phyloP scores from a whole-genome alignment of 345 rosid species.

The Camelina laxa region DNA sequence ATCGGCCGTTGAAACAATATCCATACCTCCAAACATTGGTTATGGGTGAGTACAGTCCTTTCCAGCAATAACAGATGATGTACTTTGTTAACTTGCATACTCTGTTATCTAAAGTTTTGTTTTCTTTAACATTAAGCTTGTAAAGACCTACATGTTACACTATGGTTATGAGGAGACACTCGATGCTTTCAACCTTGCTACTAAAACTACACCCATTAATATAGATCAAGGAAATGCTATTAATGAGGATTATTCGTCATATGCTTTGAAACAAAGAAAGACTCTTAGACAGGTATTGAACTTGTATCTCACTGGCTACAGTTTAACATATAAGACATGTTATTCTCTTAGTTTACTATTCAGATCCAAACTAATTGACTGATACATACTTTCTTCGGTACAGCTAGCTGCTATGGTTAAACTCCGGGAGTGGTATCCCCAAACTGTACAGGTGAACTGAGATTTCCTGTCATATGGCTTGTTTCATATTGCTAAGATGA shows the following conservation, averaged over 20 bases:
- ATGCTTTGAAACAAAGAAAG: constrained; percentile 79
- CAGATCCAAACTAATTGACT: constrained; percentile 20
- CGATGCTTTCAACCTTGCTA: constrained; percentile 79
- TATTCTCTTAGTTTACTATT: constrained; percentile 11
- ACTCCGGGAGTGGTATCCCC: constrained; percentile 84
- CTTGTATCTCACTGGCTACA: constrained; percentile 19
- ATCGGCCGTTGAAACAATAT: constrained; percentile 58
- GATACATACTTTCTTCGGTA: constrained; percentile 36
- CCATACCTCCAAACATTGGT: constrained; percentile 67
- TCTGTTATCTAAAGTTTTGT: constrained; percentile 12
- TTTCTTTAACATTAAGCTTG: constrained; percentile 62
- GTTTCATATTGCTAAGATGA: constrained; percentile 5
- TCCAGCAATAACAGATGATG: neutral
- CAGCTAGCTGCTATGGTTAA: constrained; percentile 71
- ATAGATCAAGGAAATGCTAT: constrained; percentile 66
- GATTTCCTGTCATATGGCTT: constrained; percentile 4
- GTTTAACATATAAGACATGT: constrained; percentile 1
- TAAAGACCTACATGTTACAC: constrained; percentile 86
- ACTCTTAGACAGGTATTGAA: constrained; percentile 77
- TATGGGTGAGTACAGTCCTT: constrained; percentile 59
- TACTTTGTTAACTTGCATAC: neutral
- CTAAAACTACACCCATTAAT: constrained; percentile 65
- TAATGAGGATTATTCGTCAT: constrained; percentile 61
- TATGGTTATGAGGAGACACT: constrained; percentile 97
- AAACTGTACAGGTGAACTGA: constrained; percentile 72